Evolutionary conservation across 2,329 filamentous ascomycete genomes (phyloP), one percentile per base, ranked within the genome.

Genomic region (Polytolypa hystricis): DNA sequence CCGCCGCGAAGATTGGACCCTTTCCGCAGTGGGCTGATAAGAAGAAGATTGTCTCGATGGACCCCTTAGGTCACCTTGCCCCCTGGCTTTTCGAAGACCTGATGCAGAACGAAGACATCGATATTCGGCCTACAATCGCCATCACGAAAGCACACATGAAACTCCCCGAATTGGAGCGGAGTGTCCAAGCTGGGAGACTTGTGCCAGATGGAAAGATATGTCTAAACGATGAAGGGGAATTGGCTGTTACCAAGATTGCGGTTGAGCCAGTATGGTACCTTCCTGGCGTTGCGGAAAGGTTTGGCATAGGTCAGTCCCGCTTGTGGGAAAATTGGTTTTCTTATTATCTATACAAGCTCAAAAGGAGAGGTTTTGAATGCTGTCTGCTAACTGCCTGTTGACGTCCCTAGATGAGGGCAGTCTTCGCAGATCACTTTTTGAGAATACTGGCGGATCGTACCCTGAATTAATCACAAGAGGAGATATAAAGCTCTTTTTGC

Each of bases 41-140:
- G 52, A 85, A 84, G 60, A 96, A 95, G 68, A 96, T 98, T 44
- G 89, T 96, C 10, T 84, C 89, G 12, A 94, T 98, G 85, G 91
- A 96, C 55, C 89, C 89, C 0, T 84, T 81, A 58, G 89, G 91
- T 5, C 91, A 96, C 64, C 66, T 94, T 42, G 74, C 81, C 6
- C 84, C 84, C 6, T 87, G 81, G 79, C 63, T 93, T 27, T 93
- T 81, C 65, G 82, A 81, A 45, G 77, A 89, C 43, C 71, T 75
- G 30, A 86, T 91, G 50, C 70, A 82, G 33, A 77, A 80, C 34
- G 77, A 95, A 30, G 76, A 84, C 48, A 73, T 93, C 23, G 61
- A 94, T 55, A 83, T 93, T 45, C 74, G 86, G 26, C 87, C 87
- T 4, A 93, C 86, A 0, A 94, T 93, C 57, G 87, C 87, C 10